Conservation (phyloP, 106 monocot genomes). For the Dendrobium nobile region DNA sequence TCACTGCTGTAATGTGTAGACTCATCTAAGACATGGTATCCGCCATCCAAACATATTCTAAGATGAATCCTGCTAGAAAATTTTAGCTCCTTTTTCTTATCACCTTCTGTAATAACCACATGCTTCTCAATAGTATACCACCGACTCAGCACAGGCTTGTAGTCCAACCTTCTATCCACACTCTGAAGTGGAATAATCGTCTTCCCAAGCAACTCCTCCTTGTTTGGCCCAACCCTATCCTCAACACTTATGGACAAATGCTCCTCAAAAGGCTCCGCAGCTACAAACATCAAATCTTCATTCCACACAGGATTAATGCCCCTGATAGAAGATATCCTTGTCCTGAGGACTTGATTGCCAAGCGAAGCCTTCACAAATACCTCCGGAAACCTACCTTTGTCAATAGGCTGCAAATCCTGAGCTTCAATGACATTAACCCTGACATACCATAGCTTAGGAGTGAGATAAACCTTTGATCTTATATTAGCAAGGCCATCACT, state of each 20-base stretch:
- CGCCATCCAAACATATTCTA: constrained; percentile 57
- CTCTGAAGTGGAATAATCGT: constrained; percentile 28
- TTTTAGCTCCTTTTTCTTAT: constrained; percentile 34
- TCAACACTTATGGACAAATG: constrained; percentile 45
- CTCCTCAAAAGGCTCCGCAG: constrained; percentile 71
- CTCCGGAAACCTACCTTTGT: constrained; percentile 28
- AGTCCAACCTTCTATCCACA: constrained; percentile 54
- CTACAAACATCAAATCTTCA: constrained; percentile 69
- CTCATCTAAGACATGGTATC: constrained; percentile 66
- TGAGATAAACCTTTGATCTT: constrained; percentile 45
- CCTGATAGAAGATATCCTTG: constrained; percentile 17
- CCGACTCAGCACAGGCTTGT: constrained; percentile 35
- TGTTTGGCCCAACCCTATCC: constrained; percentile 37
- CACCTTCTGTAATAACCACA: constrained; percentile 34
- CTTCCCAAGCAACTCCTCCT: constrained; percentile 53
- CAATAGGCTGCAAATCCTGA: constrained; percentile 30
- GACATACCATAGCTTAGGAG: constrained; percentile 48
- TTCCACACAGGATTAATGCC: constrained; percentile 48
- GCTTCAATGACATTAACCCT: constrained; percentile 45
- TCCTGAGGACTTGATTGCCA: constrained; percentile 31
- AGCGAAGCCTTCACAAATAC: constrained; percentile 35
- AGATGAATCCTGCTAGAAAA: constrained; percentile 58
- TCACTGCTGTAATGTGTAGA: constrained; percentile 60
- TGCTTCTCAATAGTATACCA: constrained; percentile 66
- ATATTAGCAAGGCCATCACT: constrained; percentile 28